These are phyloP conservation scores for Starmerella scarabaei DNA, from an alignment of 805 yeast species.

Conservation along the genomic window DNA sequence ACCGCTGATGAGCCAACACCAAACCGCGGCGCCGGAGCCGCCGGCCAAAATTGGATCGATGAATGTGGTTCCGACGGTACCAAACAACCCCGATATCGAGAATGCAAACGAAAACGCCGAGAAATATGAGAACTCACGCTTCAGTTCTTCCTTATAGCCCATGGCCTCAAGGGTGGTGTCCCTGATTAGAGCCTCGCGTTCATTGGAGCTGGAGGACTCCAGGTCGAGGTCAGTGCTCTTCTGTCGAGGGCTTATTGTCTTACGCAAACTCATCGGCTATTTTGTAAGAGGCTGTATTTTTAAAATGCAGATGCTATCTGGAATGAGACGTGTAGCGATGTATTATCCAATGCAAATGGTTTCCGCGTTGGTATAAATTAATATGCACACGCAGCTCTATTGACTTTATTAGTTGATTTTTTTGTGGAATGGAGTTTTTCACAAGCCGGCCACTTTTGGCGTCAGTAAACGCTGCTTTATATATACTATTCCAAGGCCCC, in stretches of 20 bases:
- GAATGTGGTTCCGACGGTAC: conserved; percentile 44
- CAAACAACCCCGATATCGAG: conserved; percentile 53
- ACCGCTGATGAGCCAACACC: conserved; percentile 51
- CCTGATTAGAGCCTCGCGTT: neutral
- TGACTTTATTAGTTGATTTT: too few species aligned
- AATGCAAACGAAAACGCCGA: conserved; percentile 53
- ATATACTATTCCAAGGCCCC: too few species aligned
- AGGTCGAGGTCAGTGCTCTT: neutral
- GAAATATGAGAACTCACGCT: conserved; percentile 42
- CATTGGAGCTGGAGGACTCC: neutral
- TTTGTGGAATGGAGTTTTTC: too few species aligned
- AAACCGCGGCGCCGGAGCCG: conserved; percentile 50
- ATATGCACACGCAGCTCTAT: too few species aligned
- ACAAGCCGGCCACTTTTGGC: too few species aligned
- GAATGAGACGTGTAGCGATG: too few species aligned
- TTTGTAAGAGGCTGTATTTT: too few species aligned
- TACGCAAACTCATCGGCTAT: neutral
- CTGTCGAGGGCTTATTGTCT: neutral
- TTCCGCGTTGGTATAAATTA: too few species aligned
- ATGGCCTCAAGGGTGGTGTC: conserved; percentile 26
- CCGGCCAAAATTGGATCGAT: conserved; percentile 36
- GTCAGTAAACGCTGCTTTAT: too few species aligned
- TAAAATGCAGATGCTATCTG: too few species aligned
- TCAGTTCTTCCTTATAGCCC: conserved; percentile 51
- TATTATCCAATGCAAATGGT: too few species aligned